A percentile compares a stretch with the other conserved stretches of the same genome.
These are phyloP conservation scores for Paecilomyces sp. DNA, from an alignment of 2,329 filamentous ascomycete genomes.

Conservation along the genomic window DNA sequence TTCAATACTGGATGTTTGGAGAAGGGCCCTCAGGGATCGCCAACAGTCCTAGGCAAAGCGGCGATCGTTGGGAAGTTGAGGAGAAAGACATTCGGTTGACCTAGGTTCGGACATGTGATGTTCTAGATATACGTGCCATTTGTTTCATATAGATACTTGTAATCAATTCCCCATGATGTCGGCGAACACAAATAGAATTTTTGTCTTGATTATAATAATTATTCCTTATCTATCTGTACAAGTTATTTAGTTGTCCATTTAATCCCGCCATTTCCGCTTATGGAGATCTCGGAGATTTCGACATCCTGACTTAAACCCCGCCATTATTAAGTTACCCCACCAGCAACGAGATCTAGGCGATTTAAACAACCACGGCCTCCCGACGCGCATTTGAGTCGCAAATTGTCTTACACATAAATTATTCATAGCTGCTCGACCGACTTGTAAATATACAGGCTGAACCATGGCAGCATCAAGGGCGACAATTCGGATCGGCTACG, in stretches of 20 bases:
- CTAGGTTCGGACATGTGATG: slow-evolving; percentile 7
- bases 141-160: background rate
- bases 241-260: background rate
- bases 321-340: background rate
- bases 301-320: slow-evolving; percentile 1
- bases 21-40: slow-evolving; percentile 16
- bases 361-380: background rate
- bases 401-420: background rate
- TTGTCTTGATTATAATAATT: background rate
- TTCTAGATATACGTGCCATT: background rate
- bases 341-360: background rate
- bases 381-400: background rate
- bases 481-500: slow-evolving; percentile 39
- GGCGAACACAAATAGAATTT: background rate
- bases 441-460: background rate
- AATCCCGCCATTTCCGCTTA: background rate
- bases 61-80: slow-evolving; percentile 18
- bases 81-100: slow-evolving; percentile 35
- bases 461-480: slow-evolving; percentile 22
- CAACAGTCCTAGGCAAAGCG: slow-evolving; percentile 15
- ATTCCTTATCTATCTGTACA: background rate
- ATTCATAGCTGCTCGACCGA: background rate
- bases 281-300: background rate
- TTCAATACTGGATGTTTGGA: slow-evolving; percentile 43
- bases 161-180: background rate